Conservation (phyloP, 1,284 basidiomycete species). For the Erythrobasidium hasegawianum region DNA sequence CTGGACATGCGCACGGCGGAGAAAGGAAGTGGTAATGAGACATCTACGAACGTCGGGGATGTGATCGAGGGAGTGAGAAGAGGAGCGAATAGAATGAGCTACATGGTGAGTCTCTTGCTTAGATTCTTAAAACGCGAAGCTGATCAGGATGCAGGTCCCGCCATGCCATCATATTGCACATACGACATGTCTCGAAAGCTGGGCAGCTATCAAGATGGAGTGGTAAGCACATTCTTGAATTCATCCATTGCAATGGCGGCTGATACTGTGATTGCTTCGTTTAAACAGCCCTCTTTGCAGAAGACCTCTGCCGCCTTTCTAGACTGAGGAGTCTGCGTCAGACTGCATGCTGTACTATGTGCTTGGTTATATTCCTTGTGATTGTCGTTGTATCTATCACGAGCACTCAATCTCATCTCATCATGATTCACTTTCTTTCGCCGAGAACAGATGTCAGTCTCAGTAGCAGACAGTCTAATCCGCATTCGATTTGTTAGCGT, state of each 20-base stretch:
- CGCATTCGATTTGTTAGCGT: too few species aligned
- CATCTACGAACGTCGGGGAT: conserved; percentile 20
- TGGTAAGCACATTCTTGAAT: conserved; percentile 27
- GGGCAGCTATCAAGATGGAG: conserved; percentile 43
- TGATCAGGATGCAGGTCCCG: too few species aligned
- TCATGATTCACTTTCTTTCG: too few species aligned
- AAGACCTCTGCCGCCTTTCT: conserved; percentile 37
- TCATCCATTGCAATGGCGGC: background rate
- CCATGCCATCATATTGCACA: conserved; percentile 47
- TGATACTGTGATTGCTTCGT: background rate
- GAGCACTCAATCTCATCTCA: too few species aligned
- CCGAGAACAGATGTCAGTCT: too few species aligned
- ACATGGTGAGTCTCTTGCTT: conserved; percentile 26
- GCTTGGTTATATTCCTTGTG: too few species aligned
- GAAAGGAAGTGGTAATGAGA: conserved; percentile 8
- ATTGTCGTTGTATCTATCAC: background rate
- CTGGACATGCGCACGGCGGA: conserved; percentile 18
- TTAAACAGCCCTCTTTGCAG: conserved; percentile 36
- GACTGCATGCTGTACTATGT: too few species aligned
- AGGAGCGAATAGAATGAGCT: conserved; percentile 29
- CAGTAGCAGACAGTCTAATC: too few species aligned
- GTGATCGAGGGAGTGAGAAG: conserved; percentile 24
- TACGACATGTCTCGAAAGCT: conserved; percentile 44
- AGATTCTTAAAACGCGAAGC: too few species aligned
- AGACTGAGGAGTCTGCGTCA: background rate